Conservation (phyloP, 805 yeast species). For the Kazachstania bromeliacearum region DNA sequence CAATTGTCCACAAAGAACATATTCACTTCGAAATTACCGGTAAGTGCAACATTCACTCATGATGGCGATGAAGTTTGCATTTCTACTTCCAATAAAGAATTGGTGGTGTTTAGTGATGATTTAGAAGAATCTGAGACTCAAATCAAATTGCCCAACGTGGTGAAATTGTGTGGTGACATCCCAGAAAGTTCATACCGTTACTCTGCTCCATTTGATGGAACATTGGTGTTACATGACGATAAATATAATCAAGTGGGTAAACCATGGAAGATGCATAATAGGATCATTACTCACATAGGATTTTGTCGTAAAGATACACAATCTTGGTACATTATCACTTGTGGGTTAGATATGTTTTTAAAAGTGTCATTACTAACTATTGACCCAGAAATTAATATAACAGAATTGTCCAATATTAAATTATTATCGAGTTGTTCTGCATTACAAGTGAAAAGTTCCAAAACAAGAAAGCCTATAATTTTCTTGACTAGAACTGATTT, state of each 20-base stretch:
- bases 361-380: constrained; percentile 29
- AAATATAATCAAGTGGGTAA: neutral
- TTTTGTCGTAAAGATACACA: constrained; percentile 8
- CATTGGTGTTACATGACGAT: constrained; percentile 10
- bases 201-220: constrained; percentile 21
- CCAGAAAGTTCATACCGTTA: constrained; percentile 8
- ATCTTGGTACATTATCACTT: constrained; percentile 37
- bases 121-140: neutral
- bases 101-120: no score
- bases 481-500: constrained; percentile 53
- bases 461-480: constrained; percentile 29
- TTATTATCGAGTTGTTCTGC: constrained; percentile 46
- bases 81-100: no score
- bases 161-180: constrained; percentile 18
- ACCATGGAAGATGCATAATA: constrained; percentile 29
- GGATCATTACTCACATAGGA: constrained; percentile 32
- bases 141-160: constrained; percentile 8
- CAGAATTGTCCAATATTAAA: constrained; percentile 24
- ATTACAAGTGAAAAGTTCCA: constrained; percentile 30
- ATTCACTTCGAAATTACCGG: constrained; percentile 1
- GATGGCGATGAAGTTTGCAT: neutral
- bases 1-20: neutral
- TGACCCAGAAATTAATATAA: constrained; percentile 1
- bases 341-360: constrained; percentile 51
- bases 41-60: constrained; percentile 2